Percentiles rank a stretch among this genome's conserved stretches.
phyloP scores from a whole-genome alignment of 495 filamentous ascomycete species.

The Penicillium steckii region DNA sequence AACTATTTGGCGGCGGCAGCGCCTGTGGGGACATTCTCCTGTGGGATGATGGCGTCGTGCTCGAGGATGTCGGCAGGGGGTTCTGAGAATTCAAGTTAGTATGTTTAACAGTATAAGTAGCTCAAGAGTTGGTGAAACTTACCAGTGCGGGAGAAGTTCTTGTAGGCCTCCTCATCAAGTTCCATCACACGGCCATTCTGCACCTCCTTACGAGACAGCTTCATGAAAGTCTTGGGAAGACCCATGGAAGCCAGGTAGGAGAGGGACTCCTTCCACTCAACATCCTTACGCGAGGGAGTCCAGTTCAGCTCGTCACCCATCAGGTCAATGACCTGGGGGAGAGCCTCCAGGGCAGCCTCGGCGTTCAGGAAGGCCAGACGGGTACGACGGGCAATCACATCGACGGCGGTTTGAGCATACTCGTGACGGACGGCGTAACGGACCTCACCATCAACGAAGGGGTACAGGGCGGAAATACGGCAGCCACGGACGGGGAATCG shows the following conservation, averaged over 20 bases:
- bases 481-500: conserved; percentile 88
- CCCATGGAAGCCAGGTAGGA: conserved; percentile 83
- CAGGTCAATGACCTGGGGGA: conserved; percentile 86
- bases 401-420: conserved; percentile 91
- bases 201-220: conserved; percentile 70
- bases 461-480: conserved; percentile 79
- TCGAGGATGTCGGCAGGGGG: conserved; percentile 56
- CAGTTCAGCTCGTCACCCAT: conserved; percentile 90
- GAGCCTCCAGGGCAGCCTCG: conserved; percentile 87
- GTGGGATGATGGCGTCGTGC: conserved; percentile 33
- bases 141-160: conserved; percentile 76
- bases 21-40: conserved; percentile 29
- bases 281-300: conserved; percentile 69
- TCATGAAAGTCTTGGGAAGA: conserved; percentile 71
- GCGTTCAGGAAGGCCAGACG: conserved; percentile 93
- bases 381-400: conserved; percentile 85
- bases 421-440: conserved; percentile 88
- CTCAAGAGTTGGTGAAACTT: conserved; percentile 22
- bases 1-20: conserved; percentile 47
- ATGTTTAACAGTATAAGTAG: not conserved
- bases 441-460: conserved; percentile 95
- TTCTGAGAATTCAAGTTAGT: conserved; percentile 42
- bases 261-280: conserved; percentile 84
- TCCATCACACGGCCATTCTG: conserved; percentile 73
- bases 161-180: conserved; percentile 65